Conservation (phyloP, 2,329 filamentous ascomycete species). For the Tricladium varicosporioides region DNA sequence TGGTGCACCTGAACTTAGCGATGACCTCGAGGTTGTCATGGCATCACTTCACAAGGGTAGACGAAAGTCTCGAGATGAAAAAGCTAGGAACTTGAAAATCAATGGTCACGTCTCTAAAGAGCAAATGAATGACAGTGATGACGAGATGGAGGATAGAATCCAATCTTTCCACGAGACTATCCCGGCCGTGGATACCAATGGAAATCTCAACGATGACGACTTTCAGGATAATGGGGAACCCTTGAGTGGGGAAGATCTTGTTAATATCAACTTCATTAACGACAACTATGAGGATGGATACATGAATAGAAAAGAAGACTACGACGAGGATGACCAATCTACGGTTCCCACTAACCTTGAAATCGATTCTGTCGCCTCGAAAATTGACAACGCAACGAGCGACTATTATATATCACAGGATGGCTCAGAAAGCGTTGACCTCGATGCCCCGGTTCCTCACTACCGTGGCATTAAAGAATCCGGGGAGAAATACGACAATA, state of each 20-base stretch:
- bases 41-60: background rate
- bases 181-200: background rate
- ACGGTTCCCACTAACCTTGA: background rate
- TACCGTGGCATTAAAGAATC: background rate
- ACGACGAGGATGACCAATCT: background rate
- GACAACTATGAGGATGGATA: background rate
- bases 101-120: background rate
- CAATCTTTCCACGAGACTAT: too few relatives aligned
- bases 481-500: too few relatives aligned
- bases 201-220: background rate
- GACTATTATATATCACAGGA: background rate
- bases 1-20: background rate
- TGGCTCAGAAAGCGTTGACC: background rate
- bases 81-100: background rate
- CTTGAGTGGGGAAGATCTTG: background rate
- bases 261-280: background rate
- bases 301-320: background rate
- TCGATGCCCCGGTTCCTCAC: background rate
- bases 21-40: background rate
- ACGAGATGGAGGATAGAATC: too few relatives aligned
- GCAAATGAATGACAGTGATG: too few relatives aligned
- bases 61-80: background rate
- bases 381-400: background rate
- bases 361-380: background rate
- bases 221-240: background rate